Base-by-base conservation (phyloP, 352 stramenopile genomes). In the Globisporangium takayamanum region DNA sequence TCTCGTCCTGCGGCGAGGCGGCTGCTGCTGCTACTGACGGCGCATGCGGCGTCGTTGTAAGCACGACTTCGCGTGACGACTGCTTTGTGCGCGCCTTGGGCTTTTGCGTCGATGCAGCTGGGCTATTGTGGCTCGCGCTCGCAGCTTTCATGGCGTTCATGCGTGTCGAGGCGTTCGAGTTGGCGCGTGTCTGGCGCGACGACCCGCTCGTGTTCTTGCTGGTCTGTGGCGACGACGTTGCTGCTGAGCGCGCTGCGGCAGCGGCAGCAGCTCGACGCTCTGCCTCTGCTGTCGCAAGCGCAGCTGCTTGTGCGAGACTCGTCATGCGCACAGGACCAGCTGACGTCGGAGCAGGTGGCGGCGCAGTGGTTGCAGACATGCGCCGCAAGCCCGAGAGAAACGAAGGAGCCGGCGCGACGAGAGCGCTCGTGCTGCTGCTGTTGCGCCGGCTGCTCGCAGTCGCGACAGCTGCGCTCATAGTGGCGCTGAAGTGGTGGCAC, bases 271-370 rank as follows among this genome's bases (percentile, higher is more conserved):
- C 25, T 20, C 54, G 47, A 42, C 44, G 50, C 57, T 56, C 50
- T 49, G 39, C 39, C 37, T 65, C 59, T 33, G 52, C 52, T 15
- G 59, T 52, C 44, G 59, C 59, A 20, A 59, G 30, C 6, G 53
- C 59, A 37, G 59, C 53, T n/a, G 59, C 59, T n/a, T 65, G 59
- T 25, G 59, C 53, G 26, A 65, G 44, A 37, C 51, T 59, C 33
- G 59, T 56, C 53, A 60, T 51, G 16, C 59, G 59, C 20, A 20
- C 42, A n/a, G 37, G 44, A 16, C 57, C 41, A 28, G 42, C 10
- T 16, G 61, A 37, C 7, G 44, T 45, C 11, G 64, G 54, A 4
- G 55, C 60, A 1, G 63, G 42, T 20, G 62, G 49, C 2, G 55
- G 49, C 22, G 55, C 7, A 1, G 33, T 42, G 14, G 36, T 44